Conservation (phyloP, 2,329 filamentous ascomycete genomes). For the Aphanoascus verrucosus region DNA sequence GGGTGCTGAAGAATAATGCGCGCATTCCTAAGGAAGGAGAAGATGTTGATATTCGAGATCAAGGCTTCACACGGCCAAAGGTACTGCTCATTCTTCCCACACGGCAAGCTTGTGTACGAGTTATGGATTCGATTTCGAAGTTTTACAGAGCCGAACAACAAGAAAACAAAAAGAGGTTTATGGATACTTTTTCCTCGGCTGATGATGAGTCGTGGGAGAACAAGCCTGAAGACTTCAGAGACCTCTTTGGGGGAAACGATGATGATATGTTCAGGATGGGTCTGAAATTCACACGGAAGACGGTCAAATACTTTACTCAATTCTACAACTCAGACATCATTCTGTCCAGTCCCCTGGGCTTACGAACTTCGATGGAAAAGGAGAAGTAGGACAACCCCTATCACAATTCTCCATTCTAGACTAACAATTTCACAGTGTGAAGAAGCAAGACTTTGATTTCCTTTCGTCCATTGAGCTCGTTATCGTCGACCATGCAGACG, state of each 20-base stretch:
- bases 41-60: slow-evolving; percentile 70
- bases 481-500: slow-evolving; percentile 83
- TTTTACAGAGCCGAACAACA: slow-evolving; percentile 78
- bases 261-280: slow-evolving; percentile 95
- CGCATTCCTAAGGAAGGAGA: slow-evolving; percentile 58
- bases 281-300: slow-evolving; percentile 95
- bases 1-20: slow-evolving; percentile 84
- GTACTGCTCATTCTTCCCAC: slow-evolving; percentile 85
- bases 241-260: slow-evolving; percentile 87
- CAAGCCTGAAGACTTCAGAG: slow-evolving; percentile 75
- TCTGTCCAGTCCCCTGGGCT: slow-evolving; percentile 75
- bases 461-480: slow-evolving; percentile 87
- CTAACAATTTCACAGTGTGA: slow-evolving; percentile 35
- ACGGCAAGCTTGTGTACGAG: slow-evolving; percentile 68
- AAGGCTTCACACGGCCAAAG: slow-evolving; percentile 92
- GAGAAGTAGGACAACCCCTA: slow-evolving; percentile 42
- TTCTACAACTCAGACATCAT: slow-evolving; percentile 98
- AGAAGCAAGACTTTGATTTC: slow-evolving; percentile 74
- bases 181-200: slow-evolving; percentile 65
- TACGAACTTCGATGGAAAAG: slow-evolving; percentile 81
- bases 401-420: slow-evolving; percentile 25
- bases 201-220: slow-evolving; percentile 59
- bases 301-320: slow-evolving; percentile 83
- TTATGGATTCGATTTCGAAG: slow-evolving; percentile 64
- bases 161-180: slow-evolving; percentile 87